These are phyloP conservation scores for Diplodia scrobiculata DNA, from an alignment of 2,329 filamentous ascomycete species.

Conservation along the genomic window DNA sequence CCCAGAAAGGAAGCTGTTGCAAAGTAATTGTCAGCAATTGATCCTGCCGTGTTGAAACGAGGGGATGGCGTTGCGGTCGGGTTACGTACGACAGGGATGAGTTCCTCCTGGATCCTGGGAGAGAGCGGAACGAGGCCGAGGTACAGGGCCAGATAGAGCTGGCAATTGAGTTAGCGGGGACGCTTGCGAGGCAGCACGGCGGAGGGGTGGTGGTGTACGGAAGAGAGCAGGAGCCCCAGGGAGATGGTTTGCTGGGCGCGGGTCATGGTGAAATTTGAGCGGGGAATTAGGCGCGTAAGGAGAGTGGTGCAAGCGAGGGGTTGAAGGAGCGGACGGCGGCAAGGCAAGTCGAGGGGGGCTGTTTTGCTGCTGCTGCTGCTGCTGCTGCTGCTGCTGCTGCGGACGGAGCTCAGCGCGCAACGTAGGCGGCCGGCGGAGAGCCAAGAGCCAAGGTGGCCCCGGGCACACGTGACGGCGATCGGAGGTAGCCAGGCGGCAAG, in stretches of 20 bases:
- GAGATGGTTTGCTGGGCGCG: conserved; percentile 92
- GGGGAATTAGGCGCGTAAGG: not conserved
- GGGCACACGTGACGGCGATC: conserved; percentile 16
- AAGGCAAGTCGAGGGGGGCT: not conserved
- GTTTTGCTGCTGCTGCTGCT: not conserved
- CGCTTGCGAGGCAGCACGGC: conserved; percentile 10
- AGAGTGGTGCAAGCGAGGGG: conserved; percentile 5
- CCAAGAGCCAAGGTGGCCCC: conserved; percentile 18
- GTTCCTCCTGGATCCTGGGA: conserved; percentile 72
- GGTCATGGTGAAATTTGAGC: conserved; percentile 64
- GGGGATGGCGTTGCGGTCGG: not conserved
- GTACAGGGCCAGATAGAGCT: conserved; percentile 89
- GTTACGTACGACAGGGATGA: conserved; percentile 83
- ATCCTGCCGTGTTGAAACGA: not conserved
- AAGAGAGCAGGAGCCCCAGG: conserved; percentile 80
- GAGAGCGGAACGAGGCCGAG: conserved; percentile 82
- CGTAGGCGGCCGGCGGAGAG: not conserved
- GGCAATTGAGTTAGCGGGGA: conserved; percentile 26
- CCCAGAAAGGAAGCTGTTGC: conserved; percentile 84
- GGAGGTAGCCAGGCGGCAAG: not conserved
- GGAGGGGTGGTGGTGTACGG: conserved; percentile 60
- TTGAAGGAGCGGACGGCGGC: conserved; percentile 19
- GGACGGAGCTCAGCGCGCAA: not conserved
- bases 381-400: not conserved
- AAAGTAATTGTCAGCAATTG: conserved; percentile 18